A percentile compares a stretch with the other conserved stretches of the same genome.
Conservation (phyloP, 2,329 filamentous ascomycete genomes). For the Trichoderma hamatum region DNA sequence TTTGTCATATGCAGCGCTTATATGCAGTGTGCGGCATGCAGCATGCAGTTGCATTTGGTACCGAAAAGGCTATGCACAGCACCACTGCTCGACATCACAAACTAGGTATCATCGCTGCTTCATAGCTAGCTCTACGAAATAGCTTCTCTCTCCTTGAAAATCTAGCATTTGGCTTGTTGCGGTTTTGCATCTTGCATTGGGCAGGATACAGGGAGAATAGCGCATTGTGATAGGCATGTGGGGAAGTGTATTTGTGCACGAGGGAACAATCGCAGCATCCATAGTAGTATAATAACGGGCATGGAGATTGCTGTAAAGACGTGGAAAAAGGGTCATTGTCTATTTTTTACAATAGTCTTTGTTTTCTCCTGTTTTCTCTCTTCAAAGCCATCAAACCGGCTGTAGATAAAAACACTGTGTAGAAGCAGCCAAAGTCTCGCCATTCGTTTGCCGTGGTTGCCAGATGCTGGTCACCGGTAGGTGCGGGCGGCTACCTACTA, state of each 20-base stretch:
- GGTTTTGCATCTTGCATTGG: neutral
- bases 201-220: neutral
- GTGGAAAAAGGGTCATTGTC: neutral
- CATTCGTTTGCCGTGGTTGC: neutral
- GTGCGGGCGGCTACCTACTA: conserved; percentile 21
- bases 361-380: neutral
- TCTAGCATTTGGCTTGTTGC: neutral
- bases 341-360: neutral
- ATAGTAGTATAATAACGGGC: neutral
- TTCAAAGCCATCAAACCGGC: neutral
- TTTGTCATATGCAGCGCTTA: conserved; percentile 4
- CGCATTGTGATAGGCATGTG: neutral
- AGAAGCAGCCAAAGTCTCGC: neutral
- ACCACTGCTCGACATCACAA: neutral
- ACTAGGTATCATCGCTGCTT: neutral
- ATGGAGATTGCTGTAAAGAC: neutral
- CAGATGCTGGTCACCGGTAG: conserved; percentile 22
- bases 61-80: neutral
- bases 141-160: neutral
- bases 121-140: neutral
- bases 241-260: neutral
- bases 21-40: conserved; percentile 9
- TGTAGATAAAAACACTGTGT: neutral
- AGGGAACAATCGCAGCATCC: neutral
- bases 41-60: conserved; percentile 12